Conservation (phyloP, 257 asterid species). For the Dorcoceras hygrometricum region DNA sequence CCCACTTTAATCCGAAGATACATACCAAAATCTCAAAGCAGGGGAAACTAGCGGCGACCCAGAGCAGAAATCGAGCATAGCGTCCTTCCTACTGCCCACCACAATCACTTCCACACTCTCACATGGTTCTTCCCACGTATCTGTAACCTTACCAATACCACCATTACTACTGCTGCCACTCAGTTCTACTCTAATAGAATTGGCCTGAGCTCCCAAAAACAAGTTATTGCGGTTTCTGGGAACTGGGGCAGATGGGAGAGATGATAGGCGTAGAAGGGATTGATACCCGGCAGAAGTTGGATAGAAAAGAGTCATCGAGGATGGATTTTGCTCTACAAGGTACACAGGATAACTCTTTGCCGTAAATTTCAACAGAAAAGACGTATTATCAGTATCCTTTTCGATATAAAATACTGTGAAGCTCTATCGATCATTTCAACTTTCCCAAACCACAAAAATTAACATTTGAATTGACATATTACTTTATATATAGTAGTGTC, state of each 20-base stretch:
- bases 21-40: conserved; percentile 73
- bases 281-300: conserved; percentile 23
- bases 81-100: conserved; percentile 79
- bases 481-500: no score
- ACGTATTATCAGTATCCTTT: no score
- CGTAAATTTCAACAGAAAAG: not conserved
- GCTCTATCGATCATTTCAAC: no score
- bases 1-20: not conserved
- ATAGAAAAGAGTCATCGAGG: conserved; percentile 32
- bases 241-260: conserved; percentile 15
- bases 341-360: not conserved
- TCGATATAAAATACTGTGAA: no score
- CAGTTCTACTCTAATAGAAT: conserved; percentile 25
- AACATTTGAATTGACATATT: no score
- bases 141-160: conserved; percentile 18
- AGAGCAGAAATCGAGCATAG: conserved; percentile 69
- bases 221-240: conserved; percentile 22
- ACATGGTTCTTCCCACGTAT: conserved; percentile 34
- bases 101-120: conserved; percentile 69
- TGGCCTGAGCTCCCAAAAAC: conserved; percentile 26
- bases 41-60: conserved; percentile 63
- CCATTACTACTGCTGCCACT: conserved; percentile 17
- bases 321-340: no score
- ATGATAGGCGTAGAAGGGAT: conserved; percentile 25
- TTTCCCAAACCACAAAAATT: no score